Percentiles rank a stretch among this genome's conserved stretches.
phyloP scores from a whole-genome alignment of 2,329 filamentous ascomycete genomes.

The Rhynchosporium secalis region DNA sequence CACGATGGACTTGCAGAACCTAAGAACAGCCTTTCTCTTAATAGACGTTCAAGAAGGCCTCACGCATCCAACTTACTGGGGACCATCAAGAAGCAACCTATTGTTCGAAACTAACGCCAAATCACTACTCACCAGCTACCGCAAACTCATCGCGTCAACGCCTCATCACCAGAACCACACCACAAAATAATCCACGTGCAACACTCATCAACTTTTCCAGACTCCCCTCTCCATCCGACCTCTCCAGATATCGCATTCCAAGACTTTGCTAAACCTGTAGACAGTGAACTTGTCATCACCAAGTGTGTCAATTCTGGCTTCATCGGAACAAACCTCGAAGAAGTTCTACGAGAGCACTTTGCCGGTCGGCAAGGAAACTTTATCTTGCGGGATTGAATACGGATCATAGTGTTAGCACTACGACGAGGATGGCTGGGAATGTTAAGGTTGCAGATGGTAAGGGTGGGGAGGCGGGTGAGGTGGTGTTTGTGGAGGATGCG shows the following conservation, averaged over 20 bases:
- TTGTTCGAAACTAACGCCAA: constrained; percentile 46
- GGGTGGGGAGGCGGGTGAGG: constrained; percentile 39
- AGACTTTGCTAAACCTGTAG: constrained; percentile 33
- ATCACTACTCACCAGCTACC: constrained; percentile 43
- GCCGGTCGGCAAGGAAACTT: constrained; percentile 16
- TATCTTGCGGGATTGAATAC: constrained; percentile 47
- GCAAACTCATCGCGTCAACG: constrained; percentile 43
- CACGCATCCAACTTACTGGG: constrained; percentile 43
- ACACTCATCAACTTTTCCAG: constrained; percentile 44
- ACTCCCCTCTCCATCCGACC: constrained; percentile 43
- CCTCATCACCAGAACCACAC: constrained; percentile 37
- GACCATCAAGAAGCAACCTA: constrained; percentile 46
- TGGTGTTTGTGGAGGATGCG: constrained; percentile 48
- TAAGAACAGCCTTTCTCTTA: constrained; percentile 46
- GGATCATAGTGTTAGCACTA: constrained; percentile 52
- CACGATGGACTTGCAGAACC: constrained; percentile 6
- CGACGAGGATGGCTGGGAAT: constrained; percentile 49
- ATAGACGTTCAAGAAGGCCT: constrained; percentile 51
- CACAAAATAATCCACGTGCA: constrained; percentile 47
- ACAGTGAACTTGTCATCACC: constrained; percentile 43
- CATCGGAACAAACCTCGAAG: constrained; percentile 47
- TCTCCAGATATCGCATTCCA: constrained; percentile 30
- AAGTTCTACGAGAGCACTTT: constrained; percentile 38
- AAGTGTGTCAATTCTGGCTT: constrained; percentile 51
- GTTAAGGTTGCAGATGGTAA: constrained; percentile 44